These are phyloP conservation scores for Chaetomiaceae sp. DNA, from an alignment of 2,329 filamentous ascomycete species.

Conservation along the genomic window DNA sequence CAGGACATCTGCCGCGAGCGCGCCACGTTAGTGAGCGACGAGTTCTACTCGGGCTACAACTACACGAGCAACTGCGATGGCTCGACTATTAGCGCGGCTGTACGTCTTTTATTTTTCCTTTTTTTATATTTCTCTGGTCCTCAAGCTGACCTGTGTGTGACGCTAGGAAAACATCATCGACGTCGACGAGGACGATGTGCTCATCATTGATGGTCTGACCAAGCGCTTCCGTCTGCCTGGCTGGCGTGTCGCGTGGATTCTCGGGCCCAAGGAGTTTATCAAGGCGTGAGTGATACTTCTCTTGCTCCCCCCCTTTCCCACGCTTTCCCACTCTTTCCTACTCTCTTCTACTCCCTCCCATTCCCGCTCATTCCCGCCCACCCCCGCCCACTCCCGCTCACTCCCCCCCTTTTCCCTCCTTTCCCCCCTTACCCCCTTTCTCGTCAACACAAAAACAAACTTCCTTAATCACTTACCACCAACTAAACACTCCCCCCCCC, in stretches of 20 bases:
- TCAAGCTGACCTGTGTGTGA: background rate
- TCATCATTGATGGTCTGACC: constrained; percentile 92
- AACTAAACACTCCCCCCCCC: too few species aligned
- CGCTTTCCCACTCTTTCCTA: background rate
- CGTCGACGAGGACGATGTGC: constrained; percentile 82
- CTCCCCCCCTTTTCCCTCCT: too few species aligned
- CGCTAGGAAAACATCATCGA: constrained; percentile 72
- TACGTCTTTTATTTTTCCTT: constrained; percentile 14
- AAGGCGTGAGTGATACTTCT: constrained; percentile 60
- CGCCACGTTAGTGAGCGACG: constrained; percentile 89
- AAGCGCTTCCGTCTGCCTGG: constrained; percentile 95
- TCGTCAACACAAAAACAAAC: background rate
- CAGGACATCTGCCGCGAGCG: constrained; percentile 89
- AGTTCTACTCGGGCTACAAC: constrained; percentile 96
- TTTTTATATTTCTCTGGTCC: background rate
- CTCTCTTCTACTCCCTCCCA: too few species aligned
- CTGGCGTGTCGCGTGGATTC: constrained; percentile 94
- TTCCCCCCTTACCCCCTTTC: too few species aligned
- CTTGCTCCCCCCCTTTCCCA: background rate
- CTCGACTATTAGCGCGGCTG: constrained; percentile 76
- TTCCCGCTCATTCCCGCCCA: too few species aligned
- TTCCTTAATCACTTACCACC: background rate
- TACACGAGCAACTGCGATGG: constrained; percentile 92
- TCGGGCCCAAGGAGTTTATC: constrained; percentile 95
- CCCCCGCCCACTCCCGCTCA: too few species aligned